Evolutionary conservation across 495 filamentous ascomycete species (phyloP).

Genomic region (Lindgomyces ingoldianus): DNA sequence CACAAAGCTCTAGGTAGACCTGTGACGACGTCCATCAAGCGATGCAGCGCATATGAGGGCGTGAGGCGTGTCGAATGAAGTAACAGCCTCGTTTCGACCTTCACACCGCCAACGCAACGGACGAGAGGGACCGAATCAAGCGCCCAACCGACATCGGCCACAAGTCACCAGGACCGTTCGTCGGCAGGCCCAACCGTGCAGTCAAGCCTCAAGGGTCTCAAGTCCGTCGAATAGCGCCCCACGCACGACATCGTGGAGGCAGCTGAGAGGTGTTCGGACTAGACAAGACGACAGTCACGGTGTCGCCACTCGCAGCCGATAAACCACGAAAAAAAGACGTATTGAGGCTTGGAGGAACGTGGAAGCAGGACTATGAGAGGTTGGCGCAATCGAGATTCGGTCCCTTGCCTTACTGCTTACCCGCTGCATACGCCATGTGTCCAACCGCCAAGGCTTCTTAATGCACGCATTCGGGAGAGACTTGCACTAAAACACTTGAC

Average conservation of each 20-base stretch:
- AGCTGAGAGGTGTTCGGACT: not conserved
- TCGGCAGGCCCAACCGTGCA: slow-evolving; percentile 9
- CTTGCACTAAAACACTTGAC: slow-evolving; percentile 7
- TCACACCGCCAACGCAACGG: slow-evolving; percentile 16
- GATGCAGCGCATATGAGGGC: not conserved
- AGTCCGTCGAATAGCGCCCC: not conserved
- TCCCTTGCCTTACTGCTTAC: slow-evolving; percentile 24
- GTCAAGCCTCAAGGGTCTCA: slow-evolving; percentile 4
- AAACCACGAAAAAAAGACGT: not conserved
- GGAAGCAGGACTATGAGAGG: not conserved
- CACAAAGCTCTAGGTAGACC: not conserved
- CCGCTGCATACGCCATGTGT: slow-evolving; percentile 24
- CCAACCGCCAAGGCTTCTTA: slow-evolving; percentile 1
- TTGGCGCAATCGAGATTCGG: not conserved
- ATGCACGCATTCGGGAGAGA: slow-evolving; percentile 5
- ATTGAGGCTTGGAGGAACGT: not conserved
- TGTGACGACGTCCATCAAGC: slow-evolving; percentile 2
- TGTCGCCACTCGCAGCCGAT: not conserved
- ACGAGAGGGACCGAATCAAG: slow-evolving; percentile 19
- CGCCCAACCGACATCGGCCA: slow-evolving; percentile 21
- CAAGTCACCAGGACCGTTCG: slow-evolving; percentile 5
- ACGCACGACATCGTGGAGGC: slow-evolving; percentile 13
- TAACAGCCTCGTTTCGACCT: slow-evolving; percentile 21
- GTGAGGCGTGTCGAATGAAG: slow-evolving; percentile 17
- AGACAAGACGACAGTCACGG: not conserved